Conservation (phyloP, 306 rosid species). For the Trifolium fragiferum region DNA sequence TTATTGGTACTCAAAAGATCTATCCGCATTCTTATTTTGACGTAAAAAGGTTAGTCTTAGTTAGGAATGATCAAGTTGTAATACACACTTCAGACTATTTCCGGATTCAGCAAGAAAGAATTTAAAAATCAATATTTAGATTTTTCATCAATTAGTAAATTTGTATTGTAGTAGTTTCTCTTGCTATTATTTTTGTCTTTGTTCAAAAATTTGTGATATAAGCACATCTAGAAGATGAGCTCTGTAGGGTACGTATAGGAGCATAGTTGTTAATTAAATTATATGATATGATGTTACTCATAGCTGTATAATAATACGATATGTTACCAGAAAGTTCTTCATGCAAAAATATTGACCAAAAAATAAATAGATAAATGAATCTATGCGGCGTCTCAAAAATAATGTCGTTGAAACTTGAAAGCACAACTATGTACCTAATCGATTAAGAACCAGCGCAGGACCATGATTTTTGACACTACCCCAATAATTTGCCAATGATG, state of each 20-base stretch:
- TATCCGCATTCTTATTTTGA: no score
- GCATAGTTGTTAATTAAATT: background rate
- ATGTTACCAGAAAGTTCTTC: slow-evolving; percentile 26
- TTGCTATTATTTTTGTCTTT: background rate
- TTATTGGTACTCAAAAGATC: no score
- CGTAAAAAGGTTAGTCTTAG: no score
- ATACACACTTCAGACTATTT: background rate
- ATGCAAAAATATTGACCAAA: slow-evolving; percentile 15
- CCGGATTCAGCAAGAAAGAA: background rate
- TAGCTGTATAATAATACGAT: background rate
- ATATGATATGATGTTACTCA: background rate
- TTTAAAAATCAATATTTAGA: no score
- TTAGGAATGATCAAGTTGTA: background rate
- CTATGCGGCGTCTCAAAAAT: background rate
- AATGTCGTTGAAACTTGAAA: background rate
- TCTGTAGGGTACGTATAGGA: background rate
- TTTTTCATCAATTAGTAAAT: background rate
- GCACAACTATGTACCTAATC: background rate
- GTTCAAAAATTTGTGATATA: background rate
- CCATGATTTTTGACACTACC: background rate
- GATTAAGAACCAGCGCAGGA: background rate
- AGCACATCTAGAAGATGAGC: slow-evolving; percentile 29
- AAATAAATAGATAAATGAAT: background rate
- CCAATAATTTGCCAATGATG: background rate
- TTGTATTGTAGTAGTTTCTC: background rate